A percentile compares a stretch with the other conserved stretches of the same genome.
phyloP scores from a whole-genome alignment of 164 flowering plant species.

The Pachysandra terminalis region DNA sequence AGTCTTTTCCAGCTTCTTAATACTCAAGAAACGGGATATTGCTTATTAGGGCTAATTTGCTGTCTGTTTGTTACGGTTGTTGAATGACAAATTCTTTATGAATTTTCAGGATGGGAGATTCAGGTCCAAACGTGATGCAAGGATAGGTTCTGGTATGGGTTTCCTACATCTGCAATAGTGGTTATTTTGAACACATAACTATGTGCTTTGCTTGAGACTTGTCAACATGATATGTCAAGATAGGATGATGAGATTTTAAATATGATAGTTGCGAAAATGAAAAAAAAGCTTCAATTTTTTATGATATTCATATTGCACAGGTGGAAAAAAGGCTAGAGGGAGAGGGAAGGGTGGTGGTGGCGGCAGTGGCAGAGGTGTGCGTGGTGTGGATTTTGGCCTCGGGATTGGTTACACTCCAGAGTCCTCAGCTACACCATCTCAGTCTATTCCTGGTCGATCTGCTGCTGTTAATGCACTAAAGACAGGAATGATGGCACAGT shows the following conservation, averaged over 20 bases:
- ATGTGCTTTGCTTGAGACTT: neutral
- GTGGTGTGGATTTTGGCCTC: conserved; percentile 96
- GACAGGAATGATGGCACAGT: conserved; percentile 86
- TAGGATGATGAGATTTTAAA: neutral
- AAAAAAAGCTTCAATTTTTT: neutral
- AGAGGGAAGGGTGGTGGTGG: conserved; percentile 44
- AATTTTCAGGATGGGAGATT: conserved; percentile 84
- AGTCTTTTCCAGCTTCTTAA: neutral
- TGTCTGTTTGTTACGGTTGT: too few species aligned
- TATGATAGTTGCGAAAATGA: neutral
- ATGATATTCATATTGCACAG: conserved; percentile 31
- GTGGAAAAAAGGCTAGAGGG: conserved; percentile 77
- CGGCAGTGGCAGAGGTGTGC: conserved; percentile 79
- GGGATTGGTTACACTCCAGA: conserved; percentile 89
- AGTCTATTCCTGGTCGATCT: conserved; percentile 43
- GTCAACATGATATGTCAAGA: neutral
- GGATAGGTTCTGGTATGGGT: conserved; percentile 84
- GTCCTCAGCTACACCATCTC: conserved; percentile 35
- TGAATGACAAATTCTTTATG: conserved; percentile 27
- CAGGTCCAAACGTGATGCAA: conserved; percentile 92
- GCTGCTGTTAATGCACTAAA: conserved; percentile 67
- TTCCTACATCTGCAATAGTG: conserved; percentile 9
- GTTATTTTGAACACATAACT: neutral
- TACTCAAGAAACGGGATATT: neutral
- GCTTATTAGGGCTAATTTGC: too few species aligned